phyloP scores from a whole-genome alignment of 2,329 filamentous ascomycete genomes.

The Trematosphaeria pertusa region DNA sequence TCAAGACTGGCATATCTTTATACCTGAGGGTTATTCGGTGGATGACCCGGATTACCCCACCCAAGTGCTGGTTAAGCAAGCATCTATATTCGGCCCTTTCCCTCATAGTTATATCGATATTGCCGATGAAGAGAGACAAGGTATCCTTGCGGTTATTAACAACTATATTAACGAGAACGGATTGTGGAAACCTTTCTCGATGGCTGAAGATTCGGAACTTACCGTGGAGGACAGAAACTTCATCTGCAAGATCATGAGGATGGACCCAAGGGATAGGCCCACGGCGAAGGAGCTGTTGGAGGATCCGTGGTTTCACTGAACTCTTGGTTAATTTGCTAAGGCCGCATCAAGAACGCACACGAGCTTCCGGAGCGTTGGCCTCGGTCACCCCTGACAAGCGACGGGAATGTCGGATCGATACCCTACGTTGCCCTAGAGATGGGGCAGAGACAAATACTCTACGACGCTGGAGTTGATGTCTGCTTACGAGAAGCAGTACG shows the following conservation, averaged over 20 bases:
- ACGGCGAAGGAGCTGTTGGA: constrained; percentile 34
- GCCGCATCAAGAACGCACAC: too few species aligned
- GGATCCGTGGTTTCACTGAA: not conserved
- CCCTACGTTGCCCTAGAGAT: too few species aligned
- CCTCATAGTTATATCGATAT: constrained; percentile 23
- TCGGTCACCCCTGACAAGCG: too few species aligned
- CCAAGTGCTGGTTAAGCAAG: constrained; percentile 13
- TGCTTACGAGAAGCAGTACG: too few species aligned
- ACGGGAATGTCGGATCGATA: too few species aligned
- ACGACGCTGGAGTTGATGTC: too few species aligned
- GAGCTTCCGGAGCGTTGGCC: too few species aligned
- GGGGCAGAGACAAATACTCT: too few species aligned
- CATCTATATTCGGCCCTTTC: constrained; percentile 27
- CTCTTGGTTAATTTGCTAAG: not conserved
- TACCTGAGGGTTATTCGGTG: constrained; percentile 18
- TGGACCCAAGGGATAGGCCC: constrained; percentile 50
- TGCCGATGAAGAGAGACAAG: constrained; percentile 18
- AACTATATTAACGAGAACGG: constrained; percentile 10
- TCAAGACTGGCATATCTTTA: constrained; percentile 28
- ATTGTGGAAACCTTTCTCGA: constrained; percentile 15
- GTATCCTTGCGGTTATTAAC: constrained; percentile 10
- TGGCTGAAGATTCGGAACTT: constrained; percentile 14
- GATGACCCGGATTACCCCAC: constrained; percentile 9
- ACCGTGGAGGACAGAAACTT: constrained; percentile 28
- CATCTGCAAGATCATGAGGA: constrained; percentile 50